phyloP scores from a whole-genome alignment of 1,284 basidiomycete species.

The Athelia sp. region DNA sequence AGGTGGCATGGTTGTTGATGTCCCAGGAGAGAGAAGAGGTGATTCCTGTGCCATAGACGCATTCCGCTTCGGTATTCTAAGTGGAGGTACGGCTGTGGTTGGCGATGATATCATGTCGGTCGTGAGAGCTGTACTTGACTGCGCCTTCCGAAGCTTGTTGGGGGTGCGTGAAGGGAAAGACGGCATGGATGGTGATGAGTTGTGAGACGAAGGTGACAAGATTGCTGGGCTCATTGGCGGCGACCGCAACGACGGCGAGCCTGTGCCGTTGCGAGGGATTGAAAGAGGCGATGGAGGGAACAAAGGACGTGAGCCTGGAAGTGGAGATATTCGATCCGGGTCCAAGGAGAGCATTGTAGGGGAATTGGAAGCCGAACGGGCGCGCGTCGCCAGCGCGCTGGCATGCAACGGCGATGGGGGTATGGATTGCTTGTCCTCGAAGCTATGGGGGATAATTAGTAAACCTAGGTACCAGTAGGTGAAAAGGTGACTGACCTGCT shows the following conservation, averaged over 20 bases:
- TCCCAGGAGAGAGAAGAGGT: background rate
- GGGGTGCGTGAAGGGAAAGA: background rate
- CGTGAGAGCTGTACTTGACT: slow-evolving; percentile 24
- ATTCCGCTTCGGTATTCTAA: background rate
- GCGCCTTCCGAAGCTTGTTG: slow-evolving; percentile 15
- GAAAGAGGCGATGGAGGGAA: slow-evolving; percentile 50
- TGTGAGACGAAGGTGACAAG: slow-evolving; percentile 17
- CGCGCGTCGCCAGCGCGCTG: slow-evolving; percentile 1
- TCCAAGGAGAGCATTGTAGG: too few relatives aligned
- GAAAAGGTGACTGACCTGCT: slow-evolving; percentile 33
- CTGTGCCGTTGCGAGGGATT: slow-evolving; percentile 32
- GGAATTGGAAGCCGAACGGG: too few relatives aligned
- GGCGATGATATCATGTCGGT: slow-evolving; percentile 11
- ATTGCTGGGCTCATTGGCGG: slow-evolving; percentile 20
- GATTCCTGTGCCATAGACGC: background rate
- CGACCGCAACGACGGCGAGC: slow-evolving; percentile 8
- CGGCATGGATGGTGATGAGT: background rate
- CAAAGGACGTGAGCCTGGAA: background rate
- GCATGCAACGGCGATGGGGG: background rate
- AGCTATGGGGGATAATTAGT: slow-evolving; percentile 10
- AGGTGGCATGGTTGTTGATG: background rate
- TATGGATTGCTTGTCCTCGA: slow-evolving; percentile 17
- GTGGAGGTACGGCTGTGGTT: slow-evolving; percentile 2
- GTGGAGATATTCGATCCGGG: background rate
- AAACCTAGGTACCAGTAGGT: background rate